A percentile compares a stretch with the other conserved stretches of the same genome.
Conservation (phyloP, 495 filamentous ascomycete genomes). For the Penicillium roqueforti region DNA sequence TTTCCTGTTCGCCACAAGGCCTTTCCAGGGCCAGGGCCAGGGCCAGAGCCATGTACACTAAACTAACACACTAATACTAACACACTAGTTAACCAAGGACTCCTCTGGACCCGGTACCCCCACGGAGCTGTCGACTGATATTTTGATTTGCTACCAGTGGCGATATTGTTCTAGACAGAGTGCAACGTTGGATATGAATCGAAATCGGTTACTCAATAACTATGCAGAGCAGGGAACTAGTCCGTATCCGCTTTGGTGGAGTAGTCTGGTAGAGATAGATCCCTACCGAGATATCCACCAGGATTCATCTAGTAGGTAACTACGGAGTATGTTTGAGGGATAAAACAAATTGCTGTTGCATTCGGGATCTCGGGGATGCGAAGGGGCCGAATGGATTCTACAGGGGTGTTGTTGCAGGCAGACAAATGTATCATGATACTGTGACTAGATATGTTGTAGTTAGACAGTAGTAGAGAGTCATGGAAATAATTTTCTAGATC, state of each 20-base stretch:
- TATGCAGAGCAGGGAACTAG: constrained; percentile 1
- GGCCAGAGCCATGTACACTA: background rate
- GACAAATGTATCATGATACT: too few relatives aligned
- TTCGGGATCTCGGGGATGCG: constrained; percentile 1
- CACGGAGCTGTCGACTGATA: too few relatives aligned
- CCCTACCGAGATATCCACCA: constrained; percentile 1
- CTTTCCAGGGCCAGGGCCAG: too few relatives aligned
- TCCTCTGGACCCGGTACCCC: background rate
- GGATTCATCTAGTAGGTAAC: background rate
- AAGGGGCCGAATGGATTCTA: background rate
- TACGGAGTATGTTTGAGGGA: background rate
- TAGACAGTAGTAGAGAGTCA: too few relatives aligned
- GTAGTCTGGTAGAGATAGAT: constrained; percentile 4
- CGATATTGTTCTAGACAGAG: constrained; percentile 1
- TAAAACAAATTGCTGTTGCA: constrained; percentile 3
- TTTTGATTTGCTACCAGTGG: constrained; percentile 6
- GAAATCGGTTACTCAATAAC: constrained; percentile 8
- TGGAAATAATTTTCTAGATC: background rate
- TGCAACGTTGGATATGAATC: constrained; percentile 4
- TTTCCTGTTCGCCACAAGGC: background rate
- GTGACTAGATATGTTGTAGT: too few relatives aligned
- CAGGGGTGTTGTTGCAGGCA: too few relatives aligned
- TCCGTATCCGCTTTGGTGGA: background rate
- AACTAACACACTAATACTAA: too few relatives aligned
- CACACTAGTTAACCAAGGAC: background rate